Percentiles rank a stretch among this genome's conserved stretches.
Conservation (phyloP, 2,329 filamentous ascomycete species). For the Colletotrichum tabaci region DNA sequence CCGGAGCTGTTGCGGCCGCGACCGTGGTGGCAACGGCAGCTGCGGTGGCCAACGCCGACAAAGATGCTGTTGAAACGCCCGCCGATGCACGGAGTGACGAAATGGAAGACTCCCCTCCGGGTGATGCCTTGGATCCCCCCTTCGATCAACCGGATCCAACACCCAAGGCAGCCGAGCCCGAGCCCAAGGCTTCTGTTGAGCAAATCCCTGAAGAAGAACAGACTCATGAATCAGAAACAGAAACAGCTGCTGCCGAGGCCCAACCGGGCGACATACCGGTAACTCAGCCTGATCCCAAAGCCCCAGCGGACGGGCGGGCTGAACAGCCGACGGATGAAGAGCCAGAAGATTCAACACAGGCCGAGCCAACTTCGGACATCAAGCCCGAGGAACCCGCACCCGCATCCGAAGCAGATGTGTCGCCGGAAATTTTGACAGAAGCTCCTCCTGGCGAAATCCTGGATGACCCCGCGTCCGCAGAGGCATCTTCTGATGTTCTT, state of each 20-base stretch:
- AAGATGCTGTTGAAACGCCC: neutral
- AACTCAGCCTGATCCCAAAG: neutral
- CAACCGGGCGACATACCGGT: neutral
- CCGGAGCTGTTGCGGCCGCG: neutral
- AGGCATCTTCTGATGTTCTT: neutral
- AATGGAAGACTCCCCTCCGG: neutral
- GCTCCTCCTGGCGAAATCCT: neutral
- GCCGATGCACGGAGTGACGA: neutral
- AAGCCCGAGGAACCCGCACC: neutral
- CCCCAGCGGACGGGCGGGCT: neutral
- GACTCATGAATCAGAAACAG: neutral
- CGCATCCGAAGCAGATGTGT: neutral
- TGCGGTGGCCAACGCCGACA: neutral
- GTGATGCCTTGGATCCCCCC: neutral
- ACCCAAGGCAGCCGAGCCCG: neutral
- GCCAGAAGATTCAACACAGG: neutral
- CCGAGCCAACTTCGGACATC: neutral
- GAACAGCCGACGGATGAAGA: neutral
- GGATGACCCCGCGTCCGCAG: neutral
- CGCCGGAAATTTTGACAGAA: neutral
- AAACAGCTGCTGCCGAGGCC: neutral
- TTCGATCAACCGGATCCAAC: neutral
- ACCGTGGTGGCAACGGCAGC: constrained; percentile 3
- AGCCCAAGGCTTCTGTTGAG: neutral
- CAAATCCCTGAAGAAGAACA: neutral